Base-by-base conservation (phyloP, 345 rosid species). In the Stellera chamaejasme region DNA sequence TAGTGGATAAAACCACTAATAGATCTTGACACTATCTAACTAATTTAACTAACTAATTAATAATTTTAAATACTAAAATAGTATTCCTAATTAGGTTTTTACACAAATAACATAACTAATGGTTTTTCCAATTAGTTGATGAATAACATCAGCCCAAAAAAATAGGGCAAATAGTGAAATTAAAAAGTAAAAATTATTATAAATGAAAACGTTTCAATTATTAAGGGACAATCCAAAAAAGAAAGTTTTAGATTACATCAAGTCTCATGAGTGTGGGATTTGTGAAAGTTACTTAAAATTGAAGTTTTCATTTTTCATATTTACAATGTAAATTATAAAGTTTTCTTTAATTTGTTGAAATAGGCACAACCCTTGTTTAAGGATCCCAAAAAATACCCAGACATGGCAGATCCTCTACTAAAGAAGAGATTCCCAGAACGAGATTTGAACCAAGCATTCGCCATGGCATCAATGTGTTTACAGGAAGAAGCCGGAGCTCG, bases 391-490 rank as follows among this genome's bases (percentile, higher is more conserved):
- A 69, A 58, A 60, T 90, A 70, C 11, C 85, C 92, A 2, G 79
- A 79, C 28, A 74, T 90, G 87, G 90, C 87, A 6, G 97, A 90
- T 77, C 90, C 95, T 59, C 63, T 69, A 0, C 74, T 90, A 19
- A 67, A 13, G 48, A 81, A 47, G 44, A 56, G 59, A 50, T 80
- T 82, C 44, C 81, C 92, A 0, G 97, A 77, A 61, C 84, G 78
- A 55, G 86, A 78, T 39, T 72, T 90, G 65, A 87, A 86, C 63
- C 92, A 90, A 76, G 95, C 84, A 1, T 86, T 90, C 48, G 97
- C 92, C 7, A 80, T 90, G 50, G 76, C 92, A 59, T 87, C 95
- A 26, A 90, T 90, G 97, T 90, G 97, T 43, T 54, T 86, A 56
- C 97, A 86, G 67, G 92, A 86, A 16, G 92, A 82, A 75, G 52